A percentile compares a stretch with the other conserved stretches of the same genome.
phyloP scores from a whole-genome alignment of 192 early-diverging fungal genomes.

The Cetraspora pellucida region DNA sequence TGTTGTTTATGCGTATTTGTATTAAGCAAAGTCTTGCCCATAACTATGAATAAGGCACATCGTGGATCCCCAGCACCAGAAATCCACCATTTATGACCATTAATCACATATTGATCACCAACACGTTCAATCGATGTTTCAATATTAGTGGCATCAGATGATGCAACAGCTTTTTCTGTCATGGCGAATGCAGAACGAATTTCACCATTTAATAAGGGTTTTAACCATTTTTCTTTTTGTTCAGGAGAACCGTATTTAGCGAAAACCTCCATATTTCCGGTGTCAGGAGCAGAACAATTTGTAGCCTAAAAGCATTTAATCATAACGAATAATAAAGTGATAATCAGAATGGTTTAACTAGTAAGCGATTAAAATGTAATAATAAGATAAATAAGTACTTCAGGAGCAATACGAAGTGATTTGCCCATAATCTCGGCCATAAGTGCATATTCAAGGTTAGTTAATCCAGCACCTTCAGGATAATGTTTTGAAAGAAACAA shows the following conservation, averaged over 20 bases:
- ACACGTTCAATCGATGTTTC: constrained; percentile 74
- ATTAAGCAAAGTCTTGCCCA: constrained; percentile 82
- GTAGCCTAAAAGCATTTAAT: constrained; percentile 55
- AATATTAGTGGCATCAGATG: constrained; percentile 98
- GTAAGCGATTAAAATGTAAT: not conserved
- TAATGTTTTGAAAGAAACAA: constrained; percentile 85
- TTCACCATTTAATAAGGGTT: constrained; percentile 84
- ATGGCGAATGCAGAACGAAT: constrained; percentile 98
- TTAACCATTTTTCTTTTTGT: constrained; percentile 81
- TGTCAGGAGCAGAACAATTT: constrained; percentile 95
- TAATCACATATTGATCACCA: constrained; percentile 68
- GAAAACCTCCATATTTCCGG: constrained; percentile 99
- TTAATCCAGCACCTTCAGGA: constrained; percentile 81
- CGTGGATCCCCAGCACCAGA: constrained; percentile 95
- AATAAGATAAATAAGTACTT: constrained; percentile 44
- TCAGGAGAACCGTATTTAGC: constrained; percentile 87
- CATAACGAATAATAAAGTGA: not conserved
- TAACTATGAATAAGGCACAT: constrained; percentile 86
- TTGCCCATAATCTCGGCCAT: constrained; percentile 91
- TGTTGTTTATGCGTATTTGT: constrained; percentile 83
- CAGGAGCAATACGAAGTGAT: constrained; percentile 79
- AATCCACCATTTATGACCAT: constrained; percentile 97
- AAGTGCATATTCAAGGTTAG: constrained; percentile 92
- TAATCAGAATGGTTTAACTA: too few relatives aligned
- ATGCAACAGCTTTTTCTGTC: constrained; percentile 95